These are phyloP conservation scores for Lactarius hengduanensis DNA, from an alignment of 768 basidiomycete genomes.

Conservation along the genomic window DNA sequence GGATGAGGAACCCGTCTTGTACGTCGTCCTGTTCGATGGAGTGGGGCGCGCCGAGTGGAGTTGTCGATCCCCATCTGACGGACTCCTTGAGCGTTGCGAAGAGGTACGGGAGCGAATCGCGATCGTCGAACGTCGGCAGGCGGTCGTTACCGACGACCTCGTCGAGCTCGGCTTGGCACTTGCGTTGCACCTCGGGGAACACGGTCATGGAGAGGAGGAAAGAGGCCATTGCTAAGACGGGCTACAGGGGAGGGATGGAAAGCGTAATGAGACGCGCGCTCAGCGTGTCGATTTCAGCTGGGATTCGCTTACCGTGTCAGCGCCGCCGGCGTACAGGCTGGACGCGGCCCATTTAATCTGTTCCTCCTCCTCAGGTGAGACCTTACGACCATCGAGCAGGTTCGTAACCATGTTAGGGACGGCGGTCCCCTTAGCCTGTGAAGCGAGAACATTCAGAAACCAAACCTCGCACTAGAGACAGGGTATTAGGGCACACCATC, in stretches of 20 bases:
- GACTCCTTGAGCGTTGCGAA: constrained; percentile 30
- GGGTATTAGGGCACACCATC: constrained; percentile 15
- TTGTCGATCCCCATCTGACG: constrained; percentile 31
- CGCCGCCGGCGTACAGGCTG: constrained; percentile 32
- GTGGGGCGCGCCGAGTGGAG: constrained; percentile 37
- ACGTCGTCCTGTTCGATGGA: constrained; percentile 38
- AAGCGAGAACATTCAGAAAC: not conserved
- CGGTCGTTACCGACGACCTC: constrained; percentile 29
- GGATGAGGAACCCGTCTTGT: constrained; percentile 41
- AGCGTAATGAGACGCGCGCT: not conserved
- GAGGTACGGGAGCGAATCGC: constrained; percentile 30
- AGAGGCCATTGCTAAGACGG: constrained; percentile 32
- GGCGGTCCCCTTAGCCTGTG: constrained; percentile 26
- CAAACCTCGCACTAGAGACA: not conserved
- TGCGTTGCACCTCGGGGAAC: constrained; percentile 30
- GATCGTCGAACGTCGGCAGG: constrained; percentile 28
- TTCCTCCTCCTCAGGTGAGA: constrained; percentile 23
- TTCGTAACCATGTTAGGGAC: constrained; percentile 25
- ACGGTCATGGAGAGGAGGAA: constrained; percentile 35
- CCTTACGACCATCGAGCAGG: constrained; percentile 23
- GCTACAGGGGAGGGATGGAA: constrained; percentile 3
- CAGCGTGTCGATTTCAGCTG: not conserved
- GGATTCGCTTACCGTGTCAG: constrained; percentile 28
- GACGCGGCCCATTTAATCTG: constrained; percentile 33
- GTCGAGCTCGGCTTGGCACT: constrained; percentile 33